These are phyloP conservation scores for Aureobasidium leucospermi DNA, from an alignment of 2,329 filamentous ascomycete species.

Conservation along the genomic window DNA sequence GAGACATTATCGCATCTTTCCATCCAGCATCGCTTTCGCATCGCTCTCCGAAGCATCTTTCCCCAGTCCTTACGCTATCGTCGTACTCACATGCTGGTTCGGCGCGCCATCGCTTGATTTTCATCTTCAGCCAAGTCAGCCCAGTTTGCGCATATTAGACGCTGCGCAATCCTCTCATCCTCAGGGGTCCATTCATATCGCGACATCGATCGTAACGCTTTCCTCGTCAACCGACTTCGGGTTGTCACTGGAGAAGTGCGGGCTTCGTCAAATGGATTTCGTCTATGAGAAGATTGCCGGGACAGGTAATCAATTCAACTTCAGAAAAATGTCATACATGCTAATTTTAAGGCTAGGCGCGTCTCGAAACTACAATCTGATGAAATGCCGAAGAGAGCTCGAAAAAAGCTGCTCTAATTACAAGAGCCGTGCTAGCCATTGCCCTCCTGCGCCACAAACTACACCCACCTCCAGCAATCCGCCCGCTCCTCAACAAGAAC, in stretches of 20 bases:
- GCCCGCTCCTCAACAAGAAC: background rate
- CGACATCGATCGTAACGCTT: background rate
- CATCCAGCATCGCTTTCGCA: background rate
- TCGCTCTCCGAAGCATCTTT: background rate
- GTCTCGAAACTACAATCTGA: background rate
- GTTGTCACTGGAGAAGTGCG: no score
- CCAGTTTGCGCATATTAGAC: no score
- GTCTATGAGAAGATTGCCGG: conserved; percentile 10
- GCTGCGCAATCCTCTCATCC: no score
- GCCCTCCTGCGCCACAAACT: background rate
- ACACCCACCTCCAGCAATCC: background rate
- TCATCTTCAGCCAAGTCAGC: no score
- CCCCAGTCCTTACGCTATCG: background rate
- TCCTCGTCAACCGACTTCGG: background rate
- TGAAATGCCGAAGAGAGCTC: conserved; percentile 6
- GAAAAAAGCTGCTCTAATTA: background rate
- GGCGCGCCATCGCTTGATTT: background rate
- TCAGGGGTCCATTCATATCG: no score
- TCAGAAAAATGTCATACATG: background rate
- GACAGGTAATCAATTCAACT: background rate
- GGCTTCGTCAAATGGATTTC: background rate
- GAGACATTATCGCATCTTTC: background rate
- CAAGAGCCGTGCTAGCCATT: background rate
- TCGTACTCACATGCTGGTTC: background rate
- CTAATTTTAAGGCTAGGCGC: background rate